Evolutionary conservation across 306 rosid species (phyloP).

Genomic region (Lupinus albus): DNA sequence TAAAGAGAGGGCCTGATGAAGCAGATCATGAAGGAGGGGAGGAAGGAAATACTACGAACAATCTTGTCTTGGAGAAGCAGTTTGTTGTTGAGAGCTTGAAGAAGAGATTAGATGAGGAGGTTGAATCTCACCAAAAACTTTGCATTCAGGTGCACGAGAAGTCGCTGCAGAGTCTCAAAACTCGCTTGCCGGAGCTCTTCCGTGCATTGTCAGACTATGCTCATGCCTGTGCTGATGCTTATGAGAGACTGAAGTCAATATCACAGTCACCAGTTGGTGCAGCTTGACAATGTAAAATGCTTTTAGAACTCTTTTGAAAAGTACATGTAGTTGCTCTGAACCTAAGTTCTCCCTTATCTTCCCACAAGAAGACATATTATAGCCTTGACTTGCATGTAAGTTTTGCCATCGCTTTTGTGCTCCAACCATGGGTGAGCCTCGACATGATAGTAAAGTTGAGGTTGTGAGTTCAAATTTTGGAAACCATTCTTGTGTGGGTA

Average conservation of each 20-base stretch:
- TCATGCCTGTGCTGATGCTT: slow-evolving; percentile 61
- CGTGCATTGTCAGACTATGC: slow-evolving; percentile 66
- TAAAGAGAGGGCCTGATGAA: slow-evolving; percentile 53
- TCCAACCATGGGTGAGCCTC: too few relatives aligned
- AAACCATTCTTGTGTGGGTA: too few relatives aligned
- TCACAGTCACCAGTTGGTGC: slow-evolving; percentile 42
- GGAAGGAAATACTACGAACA: slow-evolving; percentile 56
- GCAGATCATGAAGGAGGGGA: slow-evolving; percentile 63
- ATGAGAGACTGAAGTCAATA: slow-evolving; percentile 55
- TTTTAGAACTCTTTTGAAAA: slow-evolving; percentile 10
- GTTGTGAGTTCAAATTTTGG: too few relatives aligned
- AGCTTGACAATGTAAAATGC: slow-evolving; percentile 36
- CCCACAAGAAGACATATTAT: slow-evolving; percentile 42
- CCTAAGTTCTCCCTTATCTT: slow-evolving; percentile 24
- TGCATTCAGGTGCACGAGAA: slow-evolving; percentile 80
- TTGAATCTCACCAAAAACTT: slow-evolving; percentile 61
- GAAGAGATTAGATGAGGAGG: slow-evolving; percentile 75
- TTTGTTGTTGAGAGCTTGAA: slow-evolving; percentile 73
- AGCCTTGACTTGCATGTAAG: slow-evolving; percentile 44
- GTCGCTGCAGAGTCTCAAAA: slow-evolving; percentile 70
- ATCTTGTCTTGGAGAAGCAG: slow-evolving; percentile 60
- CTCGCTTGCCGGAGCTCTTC: slow-evolving; percentile 83
- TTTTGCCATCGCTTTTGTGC: slow-evolving; percentile 42
- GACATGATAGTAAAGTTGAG: too few relatives aligned
- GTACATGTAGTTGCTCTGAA: slow-evolving; percentile 34